Conservation (phyloP, 108 stramenopile genomes). For the Bacterosira constricta region DNA sequence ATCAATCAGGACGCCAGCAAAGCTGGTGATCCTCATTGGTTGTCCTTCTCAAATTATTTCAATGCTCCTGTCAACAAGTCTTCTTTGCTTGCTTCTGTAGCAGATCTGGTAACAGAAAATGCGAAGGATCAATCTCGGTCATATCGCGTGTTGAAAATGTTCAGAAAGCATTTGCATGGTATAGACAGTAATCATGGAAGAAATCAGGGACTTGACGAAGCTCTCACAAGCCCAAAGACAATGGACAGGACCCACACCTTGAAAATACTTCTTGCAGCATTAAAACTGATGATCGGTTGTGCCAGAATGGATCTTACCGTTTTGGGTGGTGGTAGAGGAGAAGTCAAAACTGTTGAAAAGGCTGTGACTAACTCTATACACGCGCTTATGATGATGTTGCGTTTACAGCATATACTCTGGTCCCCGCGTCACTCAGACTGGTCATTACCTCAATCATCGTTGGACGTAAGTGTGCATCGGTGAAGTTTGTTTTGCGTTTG, state of each 20-base stretch:
- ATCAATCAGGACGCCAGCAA: conserved; percentile 7
- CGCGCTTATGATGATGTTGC: conserved; percentile 26
- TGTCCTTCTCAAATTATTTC: conserved; percentile 52
- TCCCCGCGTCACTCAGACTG: conserved; percentile 26
- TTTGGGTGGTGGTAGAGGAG: conserved; percentile 26
- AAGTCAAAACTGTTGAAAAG: conserved; percentile 7
- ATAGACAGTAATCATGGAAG: conserved; percentile 29
- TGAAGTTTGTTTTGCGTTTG: not conserved
- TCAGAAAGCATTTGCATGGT: conserved; percentile 19
- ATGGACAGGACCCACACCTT: conserved; percentile 9
- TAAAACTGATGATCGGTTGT: conserved; percentile 12
- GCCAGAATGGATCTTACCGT: conserved; percentile 21
- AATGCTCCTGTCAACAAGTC: conserved; percentile 53
- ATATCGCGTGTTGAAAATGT: conserved; percentile 20
- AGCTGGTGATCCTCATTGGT: conserved; percentile 50
- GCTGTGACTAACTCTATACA: conserved; percentile 17
- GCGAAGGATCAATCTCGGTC: conserved; percentile 22
- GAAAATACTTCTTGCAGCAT: conserved; percentile 23
- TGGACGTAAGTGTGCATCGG: conserved; percentile 15
- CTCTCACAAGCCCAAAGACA: conserved; percentile 11
- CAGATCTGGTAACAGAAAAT: conserved; percentile 56
- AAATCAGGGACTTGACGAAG: conserved; percentile 30
- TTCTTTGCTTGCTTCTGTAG: conserved; percentile 58
- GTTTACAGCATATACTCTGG: conserved; percentile 48
- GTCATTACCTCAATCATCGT: conserved; percentile 15